Conservation (phyloP, 306 rosid species). For the Malus fusca region DNA sequence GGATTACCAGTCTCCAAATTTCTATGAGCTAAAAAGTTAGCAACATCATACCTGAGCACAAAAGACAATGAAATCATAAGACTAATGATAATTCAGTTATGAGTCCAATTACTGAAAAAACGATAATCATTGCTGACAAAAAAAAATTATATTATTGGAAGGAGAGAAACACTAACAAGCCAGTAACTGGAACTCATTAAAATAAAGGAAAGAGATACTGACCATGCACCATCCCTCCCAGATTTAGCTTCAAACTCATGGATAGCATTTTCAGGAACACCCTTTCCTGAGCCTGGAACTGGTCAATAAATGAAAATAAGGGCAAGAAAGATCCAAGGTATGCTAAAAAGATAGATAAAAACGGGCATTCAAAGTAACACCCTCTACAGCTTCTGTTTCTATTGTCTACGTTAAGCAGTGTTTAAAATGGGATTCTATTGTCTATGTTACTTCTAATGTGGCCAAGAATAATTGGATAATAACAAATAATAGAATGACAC, state of each 20-base stretch:
- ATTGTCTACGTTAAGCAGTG: not conserved
- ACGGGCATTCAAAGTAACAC: not conserved
- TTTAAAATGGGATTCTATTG: not conserved
- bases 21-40: conserved; percentile 77
- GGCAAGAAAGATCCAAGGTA: conserved; percentile 6
- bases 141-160: conserved; percentile 1
- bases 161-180: conserved; percentile 7
- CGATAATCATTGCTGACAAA: not conserved
- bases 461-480: not conserved
- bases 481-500: not conserved
- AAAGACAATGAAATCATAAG: conserved; percentile 10
- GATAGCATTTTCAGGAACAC: conserved; percentile 52
- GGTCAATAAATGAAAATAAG: conserved; percentile 25
- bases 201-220: conserved; percentile 31
- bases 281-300: conserved; percentile 55
- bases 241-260: conserved; percentile 97
- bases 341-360: conserved; percentile 3
- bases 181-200: conserved; percentile 13
- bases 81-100: not conserved
- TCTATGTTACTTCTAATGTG: not conserved
- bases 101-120: not conserved
- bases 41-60: conserved; percentile 75
- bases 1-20: conserved; percentile 74
- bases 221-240: conserved; percentile 99
- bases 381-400: not conserved